Conservation (phyloP, 352 stramenopile genomes). For the Paralagenidium karlingii region DNA sequence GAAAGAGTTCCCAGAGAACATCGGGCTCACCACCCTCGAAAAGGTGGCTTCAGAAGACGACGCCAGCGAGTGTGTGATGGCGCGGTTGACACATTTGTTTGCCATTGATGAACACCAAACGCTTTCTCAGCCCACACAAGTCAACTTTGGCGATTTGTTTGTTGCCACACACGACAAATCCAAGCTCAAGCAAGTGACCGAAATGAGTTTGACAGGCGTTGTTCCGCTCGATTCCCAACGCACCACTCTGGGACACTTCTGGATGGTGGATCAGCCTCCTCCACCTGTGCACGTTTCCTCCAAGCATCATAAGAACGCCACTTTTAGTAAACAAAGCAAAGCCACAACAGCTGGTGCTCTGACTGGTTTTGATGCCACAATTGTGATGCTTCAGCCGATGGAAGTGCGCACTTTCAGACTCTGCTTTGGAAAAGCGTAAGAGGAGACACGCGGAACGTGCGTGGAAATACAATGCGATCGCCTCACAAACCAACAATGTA, state of each 20-base stretch:
- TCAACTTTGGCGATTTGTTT: conserved; percentile 64
- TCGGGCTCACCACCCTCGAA: conserved; percentile 91
- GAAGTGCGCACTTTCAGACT: conserved; percentile 90
- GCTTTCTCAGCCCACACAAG: conserved; percentile 51
- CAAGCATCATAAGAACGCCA: too few species aligned
- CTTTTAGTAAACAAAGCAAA: too few species aligned
- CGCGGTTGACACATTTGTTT: conserved; percentile 93
- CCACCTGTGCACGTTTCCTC: conserved; percentile 34
- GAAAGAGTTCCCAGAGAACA: conserved; percentile 79
- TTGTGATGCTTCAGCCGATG: conserved; percentile 80
- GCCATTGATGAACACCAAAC: conserved; percentile 70
- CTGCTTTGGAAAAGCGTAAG: too few species aligned
- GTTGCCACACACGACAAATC: conserved; percentile 21
- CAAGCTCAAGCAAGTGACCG: conserved; percentile 50
- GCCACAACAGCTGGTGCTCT: too few species aligned
- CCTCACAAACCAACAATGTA: too few species aligned
- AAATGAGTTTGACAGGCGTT: conserved; percentile 80
- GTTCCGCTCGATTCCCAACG: too few species aligned
- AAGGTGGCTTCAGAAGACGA: too few species aligned
- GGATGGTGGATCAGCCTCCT: conserved; percentile 10
- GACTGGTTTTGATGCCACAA: too few species aligned
- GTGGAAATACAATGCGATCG: too few species aligned
- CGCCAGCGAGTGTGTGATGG: conserved; percentile 60
- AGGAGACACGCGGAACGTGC: too few species aligned
- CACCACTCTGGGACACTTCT: too few species aligned